Evolutionary conservation across 495 filamentous ascomycete genomes (phyloP), one percentile per base, ranked within the genome.

Genomic region (Chaetomidium leptoderma): DNA sequence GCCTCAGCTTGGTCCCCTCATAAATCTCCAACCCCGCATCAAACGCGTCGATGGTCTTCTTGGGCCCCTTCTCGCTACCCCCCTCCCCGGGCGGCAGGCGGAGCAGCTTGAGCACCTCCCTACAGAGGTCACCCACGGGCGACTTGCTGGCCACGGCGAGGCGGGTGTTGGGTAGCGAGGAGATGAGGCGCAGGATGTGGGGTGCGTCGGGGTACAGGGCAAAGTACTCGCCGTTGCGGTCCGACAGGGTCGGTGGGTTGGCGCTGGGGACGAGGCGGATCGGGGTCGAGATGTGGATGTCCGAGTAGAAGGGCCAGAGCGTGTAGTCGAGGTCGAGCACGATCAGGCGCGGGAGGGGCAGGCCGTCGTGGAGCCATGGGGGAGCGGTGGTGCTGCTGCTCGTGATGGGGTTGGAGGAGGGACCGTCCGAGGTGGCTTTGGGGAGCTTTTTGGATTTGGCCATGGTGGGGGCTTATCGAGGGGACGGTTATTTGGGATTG

Each of bases 311-410:
- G 4, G 91, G 90, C 93, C 93, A 97, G 1, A 98, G 79, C 0
- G 93, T 98, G 77, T 96, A 97, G 77, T 98, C 93, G 49, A 97
- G 81, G 70, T 98, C 93, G 74, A 98, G 95, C 55, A 88, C 86
- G 59, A 98, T 81, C 58, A 95, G 74, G 60, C 86, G 89, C 0
- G 93, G 93, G 3, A 98, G 83, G 1, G 90, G 88, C 0, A 83
- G 81, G 55, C 84, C 84, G 71, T 98, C 92, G 47, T 72, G 81
- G 68, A 96, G 68, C 55, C 67, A 76, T 59, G 51, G 58, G 29
- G 44, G 68, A 58, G 33, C 14, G 19, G 36, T 11, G 19, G 29
- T 64, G 63, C 58, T 59, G 60, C 2, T 52, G 26, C 35, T 36
- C 35, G n/a, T 0, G n/a, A n/a, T n/a, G 19, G 47, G 21, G 19